These are phyloP conservation scores for Epichloe sp. DNA, from an alignment of 2,329 filamentous ascomycete species.

Conservation along the genomic window DNA sequence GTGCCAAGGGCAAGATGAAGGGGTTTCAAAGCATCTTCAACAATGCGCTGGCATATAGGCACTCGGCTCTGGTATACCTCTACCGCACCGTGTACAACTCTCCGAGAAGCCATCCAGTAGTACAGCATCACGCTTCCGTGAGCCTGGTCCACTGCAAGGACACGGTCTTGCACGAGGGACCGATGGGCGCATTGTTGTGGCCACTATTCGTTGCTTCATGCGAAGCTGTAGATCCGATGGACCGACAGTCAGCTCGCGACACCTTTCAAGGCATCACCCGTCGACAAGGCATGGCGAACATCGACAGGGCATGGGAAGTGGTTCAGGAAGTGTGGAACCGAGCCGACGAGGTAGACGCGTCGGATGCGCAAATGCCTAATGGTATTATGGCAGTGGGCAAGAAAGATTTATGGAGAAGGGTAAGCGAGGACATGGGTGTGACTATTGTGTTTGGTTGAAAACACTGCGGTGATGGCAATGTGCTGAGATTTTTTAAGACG, in stretches of 20 bases:
- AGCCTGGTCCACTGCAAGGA: slow-evolving; percentile 40
- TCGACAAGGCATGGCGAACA: slow-evolving; percentile 53
- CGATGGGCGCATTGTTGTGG: slow-evolving; percentile 52
- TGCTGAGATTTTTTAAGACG: background rate
- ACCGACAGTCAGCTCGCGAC: slow-evolving; percentile 36
- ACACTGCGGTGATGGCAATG: no score
- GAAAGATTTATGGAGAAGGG: slow-evolving; percentile 38
- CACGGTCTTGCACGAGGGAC: slow-evolving; percentile 41
- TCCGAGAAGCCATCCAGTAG: slow-evolving; percentile 31
- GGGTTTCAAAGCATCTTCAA: slow-evolving; percentile 41
- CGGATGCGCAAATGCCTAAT: slow-evolving; percentile 10
- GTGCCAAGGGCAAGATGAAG: slow-evolving; percentile 20
- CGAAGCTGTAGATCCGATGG: slow-evolving; percentile 36
- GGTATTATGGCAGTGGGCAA: background rate
- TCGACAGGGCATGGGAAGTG: slow-evolving; percentile 46
- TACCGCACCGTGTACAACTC: slow-evolving; percentile 40
- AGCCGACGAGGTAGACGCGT: slow-evolving; percentile 25
- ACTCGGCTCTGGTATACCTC: slow-evolving; percentile 44
- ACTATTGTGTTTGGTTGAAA: slow-evolving; percentile 45
- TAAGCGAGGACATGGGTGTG: slow-evolving; percentile 45
- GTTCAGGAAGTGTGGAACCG: slow-evolving; percentile 49
- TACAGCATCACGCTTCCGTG: slow-evolving; percentile 39
- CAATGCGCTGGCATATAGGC: slow-evolving; percentile 47
- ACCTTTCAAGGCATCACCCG: slow-evolving; percentile 40
- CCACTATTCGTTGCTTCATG: slow-evolving; percentile 51